These are phyloP conservation scores for Aechmea fasciata DNA, from an alignment of 176 grass and related monocot species.

Conservation along the genomic window DNA sequence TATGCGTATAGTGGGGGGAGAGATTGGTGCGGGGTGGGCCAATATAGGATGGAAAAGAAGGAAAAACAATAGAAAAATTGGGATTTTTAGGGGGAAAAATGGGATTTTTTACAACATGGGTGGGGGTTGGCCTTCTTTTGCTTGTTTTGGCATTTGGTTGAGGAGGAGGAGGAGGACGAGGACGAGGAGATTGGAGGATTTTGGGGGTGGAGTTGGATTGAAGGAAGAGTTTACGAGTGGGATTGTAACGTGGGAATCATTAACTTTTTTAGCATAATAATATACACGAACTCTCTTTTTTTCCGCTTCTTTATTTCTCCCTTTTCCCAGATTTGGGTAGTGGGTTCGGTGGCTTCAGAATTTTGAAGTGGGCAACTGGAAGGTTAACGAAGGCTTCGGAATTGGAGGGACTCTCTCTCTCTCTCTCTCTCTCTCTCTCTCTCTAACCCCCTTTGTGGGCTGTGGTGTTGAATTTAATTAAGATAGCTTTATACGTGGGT, in stretches of 20 bases:
- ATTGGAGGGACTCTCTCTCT: not conserved
- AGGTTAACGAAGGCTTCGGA: not conserved
- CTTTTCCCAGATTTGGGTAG: not conserved
- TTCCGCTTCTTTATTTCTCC: not conserved
- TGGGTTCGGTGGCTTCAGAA: not conserved
- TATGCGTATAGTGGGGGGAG: not conserved
- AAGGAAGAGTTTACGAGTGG: slow-evolving; percentile 49
- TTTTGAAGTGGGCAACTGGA: not conserved
- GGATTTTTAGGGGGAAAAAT: slow-evolving; percentile 26
- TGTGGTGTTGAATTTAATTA: not conserved
- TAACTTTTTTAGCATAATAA: not conserved
- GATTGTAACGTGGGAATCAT: slow-evolving; percentile 7
- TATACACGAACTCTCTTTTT: not conserved
- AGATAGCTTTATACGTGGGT: not conserved
- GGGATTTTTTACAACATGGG: slow-evolving; percentile 20
- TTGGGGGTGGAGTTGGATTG: slow-evolving; percentile 85
- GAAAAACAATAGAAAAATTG: slow-evolving; percentile 13
- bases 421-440: not conserved
- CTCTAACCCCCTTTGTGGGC: too few species aligned
- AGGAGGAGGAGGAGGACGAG: slow-evolving; percentile 16
- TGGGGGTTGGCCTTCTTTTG: not conserved
- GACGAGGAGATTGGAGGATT: slow-evolving; percentile 23
- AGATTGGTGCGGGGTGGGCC: slow-evolving; percentile 43
- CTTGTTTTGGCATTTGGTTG: not conserved
- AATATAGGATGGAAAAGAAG: slow-evolving; percentile 2